These are phyloP conservation scores for Lobosporangium transversale DNA, from an alignment of 192 early-diverging fungal genomes.

Conservation along the genomic window DNA sequence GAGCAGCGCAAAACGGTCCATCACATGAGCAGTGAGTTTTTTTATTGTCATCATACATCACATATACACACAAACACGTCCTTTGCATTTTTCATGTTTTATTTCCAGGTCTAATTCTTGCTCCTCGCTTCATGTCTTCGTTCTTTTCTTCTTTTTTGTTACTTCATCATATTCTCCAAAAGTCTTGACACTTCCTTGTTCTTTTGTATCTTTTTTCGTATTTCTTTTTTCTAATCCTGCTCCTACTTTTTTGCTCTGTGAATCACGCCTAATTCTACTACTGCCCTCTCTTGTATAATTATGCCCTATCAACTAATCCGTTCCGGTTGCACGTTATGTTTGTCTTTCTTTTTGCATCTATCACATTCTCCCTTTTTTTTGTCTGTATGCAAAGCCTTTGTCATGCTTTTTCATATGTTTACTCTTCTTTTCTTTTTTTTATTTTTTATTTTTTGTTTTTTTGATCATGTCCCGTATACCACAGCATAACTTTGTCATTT, in stretches of 20 bases:
- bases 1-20: slow-evolving; percentile 10
- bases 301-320: no score
- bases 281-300: slow-evolving; percentile 5
- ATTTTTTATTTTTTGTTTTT: neutral
- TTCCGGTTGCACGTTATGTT: no score
- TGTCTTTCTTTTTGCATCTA: no score
- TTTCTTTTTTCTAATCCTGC: slow-evolving; percentile 1
- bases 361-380: no score
- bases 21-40: slow-evolving; percentile 15
- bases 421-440: neutral
- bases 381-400: no score
- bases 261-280: neutral
- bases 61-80: neutral
- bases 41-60: neutral
- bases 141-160: slow-evolving; percentile 1
- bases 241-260: slow-evolving; percentile 9
- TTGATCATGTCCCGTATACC: neutral
- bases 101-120: neutral
- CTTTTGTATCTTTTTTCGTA: slow-evolving; percentile 12
- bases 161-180: slow-evolving; percentile 20
- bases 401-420: no score
- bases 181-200: slow-evolving; percentile 5
- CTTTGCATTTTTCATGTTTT: neutral
- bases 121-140: neutral
- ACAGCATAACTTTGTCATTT: no score